These are phyloP conservation scores for Uromyces viciae-fabae DNA, from an alignment of 1,284 basidiomycete genomes.

Conservation along the genomic window DNA sequence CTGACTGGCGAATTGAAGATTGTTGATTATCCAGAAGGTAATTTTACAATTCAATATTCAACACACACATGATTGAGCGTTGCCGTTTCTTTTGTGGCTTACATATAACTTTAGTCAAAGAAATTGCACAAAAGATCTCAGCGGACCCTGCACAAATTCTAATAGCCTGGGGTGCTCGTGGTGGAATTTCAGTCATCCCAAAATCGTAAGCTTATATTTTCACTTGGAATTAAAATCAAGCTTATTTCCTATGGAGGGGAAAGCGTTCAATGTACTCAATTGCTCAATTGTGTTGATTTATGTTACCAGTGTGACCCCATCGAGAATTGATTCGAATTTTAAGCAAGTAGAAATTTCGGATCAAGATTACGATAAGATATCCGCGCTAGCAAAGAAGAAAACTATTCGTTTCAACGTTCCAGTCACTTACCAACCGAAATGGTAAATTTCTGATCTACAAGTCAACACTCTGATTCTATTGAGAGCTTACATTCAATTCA, in stretches of 20 bases:
- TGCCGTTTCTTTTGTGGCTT: background rate
- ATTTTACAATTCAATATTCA: background rate
- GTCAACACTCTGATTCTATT: background rate
- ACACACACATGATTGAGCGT: background rate
- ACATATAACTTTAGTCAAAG: conserved; percentile 45
- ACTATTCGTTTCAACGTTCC: conserved; percentile 36
- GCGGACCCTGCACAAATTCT: conserved; percentile 54
- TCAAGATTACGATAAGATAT: conserved; percentile 50
- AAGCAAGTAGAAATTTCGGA: conserved; percentile 52
- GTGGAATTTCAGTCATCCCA: conserved; percentile 52
- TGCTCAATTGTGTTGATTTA: background rate
- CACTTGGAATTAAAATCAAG: background rate
- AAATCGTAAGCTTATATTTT: conserved; percentile 48
- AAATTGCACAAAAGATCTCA: conserved; percentile 52
- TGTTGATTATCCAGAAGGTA: conserved; percentile 44
- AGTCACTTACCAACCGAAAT: conserved; percentile 36
- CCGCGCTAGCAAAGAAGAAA: conserved; percentile 28
- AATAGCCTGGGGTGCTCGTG: conserved; percentile 51
- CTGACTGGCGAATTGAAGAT: conserved; percentile 45
- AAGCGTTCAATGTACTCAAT: too few species aligned
- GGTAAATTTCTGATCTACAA: conserved; percentile 17
- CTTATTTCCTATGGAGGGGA: background rate
- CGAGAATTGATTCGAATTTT: conserved; percentile 54
- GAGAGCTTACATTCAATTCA: background rate
- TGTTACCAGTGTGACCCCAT: conserved; percentile 50